Base-by-base conservation (phyloP, 2,329 filamentous ascomycete species). In the Simplicillium aogashimaense region DNA sequence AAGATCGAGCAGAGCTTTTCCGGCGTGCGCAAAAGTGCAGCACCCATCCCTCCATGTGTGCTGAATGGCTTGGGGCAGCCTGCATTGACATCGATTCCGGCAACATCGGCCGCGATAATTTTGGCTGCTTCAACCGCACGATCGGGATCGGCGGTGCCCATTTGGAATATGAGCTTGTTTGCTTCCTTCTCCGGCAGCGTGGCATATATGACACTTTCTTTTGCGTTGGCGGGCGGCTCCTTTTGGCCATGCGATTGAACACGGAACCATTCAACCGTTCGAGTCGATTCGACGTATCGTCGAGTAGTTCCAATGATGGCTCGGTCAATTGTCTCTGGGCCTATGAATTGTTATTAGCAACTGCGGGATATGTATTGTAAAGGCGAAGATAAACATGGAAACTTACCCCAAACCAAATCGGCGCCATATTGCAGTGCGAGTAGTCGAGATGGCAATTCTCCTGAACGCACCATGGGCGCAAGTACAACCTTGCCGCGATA, bases 1-100 rank as follows among this genome's bases (percentile, higher is more conserved):
- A 98, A 71, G 47, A 98, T 98, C 0, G 81, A 74, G 51, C 81
- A 83, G 1, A 98, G 74, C 53, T 76, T 79, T 48, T 97, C 89
- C 0, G 92, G 90, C 0, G 83, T 90, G 50, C 77, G 78, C 13
- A 98, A 74, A 15, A 98, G 73, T 1, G 89, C 90, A 0, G 92
- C 92, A 37, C 92, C 92, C 92, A 98, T 98, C 37, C 92, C 92
- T 44, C 88, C 88, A 46, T 76, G 76, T 2, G 90, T 95, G 54
- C 86, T 94, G 63, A 98, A 98, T 1, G 90, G 86, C 62, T 98
- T 98, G 1, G 92, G 92, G 57, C 92, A 98, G n/a, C 92, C 92
- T 0, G 92, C 88, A 59, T 98, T 98, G 46, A 98, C 83, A 59
- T 97, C 92, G 51, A 98, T 95, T 44, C 92, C 92, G 1, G 82